Base-by-base conservation (phyloP, 768 basidiomycete genomes). In the Amanita pseudoporphyria region DNA sequence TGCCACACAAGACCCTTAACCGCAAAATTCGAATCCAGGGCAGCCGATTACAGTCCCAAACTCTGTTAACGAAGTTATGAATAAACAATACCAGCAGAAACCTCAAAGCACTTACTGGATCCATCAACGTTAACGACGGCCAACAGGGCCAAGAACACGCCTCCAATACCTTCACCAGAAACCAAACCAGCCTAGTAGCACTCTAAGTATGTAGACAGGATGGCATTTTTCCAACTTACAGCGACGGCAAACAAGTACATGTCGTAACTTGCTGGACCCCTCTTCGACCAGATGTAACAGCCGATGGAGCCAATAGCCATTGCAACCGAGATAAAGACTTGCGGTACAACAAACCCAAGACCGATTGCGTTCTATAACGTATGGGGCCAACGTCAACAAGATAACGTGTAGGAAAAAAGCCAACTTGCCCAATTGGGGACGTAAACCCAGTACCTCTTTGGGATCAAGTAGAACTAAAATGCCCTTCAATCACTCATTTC, bases 161-260 rank as follows among this genome's bases (percentile, higher is more conserved):
- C 79, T 24, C 77, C 79, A 30, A 81, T 66, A 62, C 79, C 79
- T 54, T 80, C 78, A 22, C 78, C 78, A 31, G 78, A 76, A 30
- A 80, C 64, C 52, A 77, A 62, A 56, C 78, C 78, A 42, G 73
- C 69, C 66, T 62, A 38, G 5, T 10, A 31, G 26, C 39, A 18
- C 31, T 9, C 35, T 10, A n/a, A 21, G 14, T 21, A 51, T 41
- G 43, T 24, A 16, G 37, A 26, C 22, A 39, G 1, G 12, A 13
- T 13, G n/a, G 14, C 9, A 16, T n/a, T 4, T 32, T 19, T 9
- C 9, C 14, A 4, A 58, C 65, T 42, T 45, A 73, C 74, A 44
- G 77, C 66, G 54, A 77, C 52, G 26, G 76, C 71, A 56, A 78
- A 80, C 70, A 77, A 77, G 61, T 78, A 78, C 72, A 78, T 72